Evolutionary conservation across 1,284 basidiomycete genomes (phyloP).

Genomic region (Ustilago sp.): DNA sequence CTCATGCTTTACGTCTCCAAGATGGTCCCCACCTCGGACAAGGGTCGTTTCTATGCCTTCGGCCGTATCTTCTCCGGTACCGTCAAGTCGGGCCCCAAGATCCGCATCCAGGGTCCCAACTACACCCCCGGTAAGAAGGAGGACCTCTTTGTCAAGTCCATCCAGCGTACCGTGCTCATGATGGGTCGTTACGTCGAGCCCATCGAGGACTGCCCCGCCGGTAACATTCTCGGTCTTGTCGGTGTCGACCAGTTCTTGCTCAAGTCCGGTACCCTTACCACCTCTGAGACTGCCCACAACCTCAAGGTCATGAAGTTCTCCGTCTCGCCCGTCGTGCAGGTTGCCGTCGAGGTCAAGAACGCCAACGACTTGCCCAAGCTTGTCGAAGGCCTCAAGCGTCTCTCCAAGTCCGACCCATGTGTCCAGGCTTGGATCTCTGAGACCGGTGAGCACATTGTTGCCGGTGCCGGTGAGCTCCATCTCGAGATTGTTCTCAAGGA

Average conservation of each 20-base stretch:
- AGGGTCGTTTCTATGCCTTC: conserved; percentile 99
- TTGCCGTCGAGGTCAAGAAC: conserved; percentile 99
- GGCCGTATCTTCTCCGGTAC: conserved; percentile 99
- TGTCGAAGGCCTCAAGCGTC: conserved; percentile 99
- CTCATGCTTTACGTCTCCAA: conserved; percentile 99
- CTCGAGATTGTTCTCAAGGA: conserved; percentile 99
- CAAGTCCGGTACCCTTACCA: conserved; percentile 95
- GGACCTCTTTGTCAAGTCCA: conserved; percentile 96
- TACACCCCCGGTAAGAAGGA: conserved; percentile 99
- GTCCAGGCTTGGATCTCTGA: conserved; percentile 95
- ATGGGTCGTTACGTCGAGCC: conserved; percentile 99
- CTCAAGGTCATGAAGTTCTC: conserved; percentile 95
- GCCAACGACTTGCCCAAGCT: conserved; percentile 98
- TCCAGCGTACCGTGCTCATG: conserved; percentile 99
- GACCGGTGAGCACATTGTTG: conserved; percentile 97
- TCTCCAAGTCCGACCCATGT: conserved; percentile 99
- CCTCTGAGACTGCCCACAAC: conserved; percentile 99
- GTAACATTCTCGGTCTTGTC: conserved; percentile 99
- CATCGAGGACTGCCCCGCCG: conserved; percentile 98
- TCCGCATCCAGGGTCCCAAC: conserved; percentile 99
- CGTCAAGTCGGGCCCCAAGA: conserved; percentile 95
- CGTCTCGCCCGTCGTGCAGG: conserved; percentile 98
- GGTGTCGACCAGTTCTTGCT: conserved; percentile 99
- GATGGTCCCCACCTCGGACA: conserved; percentile 99
- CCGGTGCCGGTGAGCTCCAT: conserved; percentile 98